Conservation (phyloP, 768 basidiomycete species). For the Boletus sp. region DNA sequence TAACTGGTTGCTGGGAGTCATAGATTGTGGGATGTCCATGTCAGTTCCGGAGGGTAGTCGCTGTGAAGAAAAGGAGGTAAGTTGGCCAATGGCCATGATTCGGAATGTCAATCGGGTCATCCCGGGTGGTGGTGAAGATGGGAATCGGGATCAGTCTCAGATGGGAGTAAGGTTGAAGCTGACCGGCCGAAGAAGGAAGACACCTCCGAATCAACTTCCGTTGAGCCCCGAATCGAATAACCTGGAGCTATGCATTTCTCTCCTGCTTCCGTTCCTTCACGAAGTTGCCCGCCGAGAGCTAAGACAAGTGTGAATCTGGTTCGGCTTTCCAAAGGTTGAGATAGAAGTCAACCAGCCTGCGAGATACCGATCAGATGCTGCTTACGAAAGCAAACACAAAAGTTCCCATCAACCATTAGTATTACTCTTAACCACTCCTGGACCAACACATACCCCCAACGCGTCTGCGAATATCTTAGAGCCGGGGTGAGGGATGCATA, state of each 20-base stretch:
- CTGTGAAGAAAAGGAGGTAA: background rate
- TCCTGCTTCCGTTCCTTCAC: background rate
- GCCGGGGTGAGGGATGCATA: slow-evolving; percentile 12
- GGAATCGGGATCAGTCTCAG: background rate
- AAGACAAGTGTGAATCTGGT: background rate
- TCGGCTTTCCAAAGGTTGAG: too few species aligned
- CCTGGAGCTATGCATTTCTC: background rate
- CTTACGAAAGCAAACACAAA: slow-evolving; percentile 3
- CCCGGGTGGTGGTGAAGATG: background rate
- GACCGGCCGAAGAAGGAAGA: background rate
- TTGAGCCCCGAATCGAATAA: background rate
- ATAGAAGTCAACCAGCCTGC: too few species aligned
- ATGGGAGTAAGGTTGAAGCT: background rate
- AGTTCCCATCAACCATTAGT: background rate
- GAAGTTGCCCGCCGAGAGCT: background rate
- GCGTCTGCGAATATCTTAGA: background rate
- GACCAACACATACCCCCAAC: background rate
- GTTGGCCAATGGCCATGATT: background rate
- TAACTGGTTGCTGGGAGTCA: too few species aligned
- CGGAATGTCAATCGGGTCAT: background rate
- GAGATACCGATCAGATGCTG: background rate
- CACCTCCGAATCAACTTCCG: background rate
- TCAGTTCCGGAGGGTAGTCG: background rate
- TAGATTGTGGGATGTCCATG: background rate
- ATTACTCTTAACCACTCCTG: too few species aligned